Evolutionary conservation across 2,329 filamentous ascomycete genomes (phyloP).

Genomic region (Apiospora malaysiana): DNA sequence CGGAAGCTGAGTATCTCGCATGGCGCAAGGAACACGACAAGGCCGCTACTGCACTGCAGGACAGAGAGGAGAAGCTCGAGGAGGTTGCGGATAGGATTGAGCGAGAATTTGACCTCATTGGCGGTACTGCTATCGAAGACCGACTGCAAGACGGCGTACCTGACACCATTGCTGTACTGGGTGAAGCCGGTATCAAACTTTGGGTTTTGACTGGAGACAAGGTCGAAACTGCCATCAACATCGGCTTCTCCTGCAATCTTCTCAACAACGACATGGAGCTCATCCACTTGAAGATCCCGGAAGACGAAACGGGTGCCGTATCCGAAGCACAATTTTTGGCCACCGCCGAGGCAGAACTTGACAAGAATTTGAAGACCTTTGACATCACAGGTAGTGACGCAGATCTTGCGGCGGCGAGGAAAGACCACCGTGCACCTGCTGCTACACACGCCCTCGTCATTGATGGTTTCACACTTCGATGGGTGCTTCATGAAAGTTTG

Average conservation of each 20-base stretch:
- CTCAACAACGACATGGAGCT: constrained; percentile 98
- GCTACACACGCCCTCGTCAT: constrained; percentile 93
- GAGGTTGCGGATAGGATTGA: constrained; percentile 89
- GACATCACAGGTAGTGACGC: constrained; percentile 83
- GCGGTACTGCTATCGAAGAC: constrained; percentile 97
- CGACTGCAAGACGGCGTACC: constrained; percentile 95
- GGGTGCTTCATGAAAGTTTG: constrained; percentile 80
- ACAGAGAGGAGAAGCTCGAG: constrained; percentile 93
- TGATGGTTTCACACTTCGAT: constrained; percentile 90
- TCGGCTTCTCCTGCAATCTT: constrained; percentile 97
- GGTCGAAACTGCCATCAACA: constrained; percentile 99
- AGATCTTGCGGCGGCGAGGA: constrained; percentile 78
- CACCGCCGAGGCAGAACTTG: constrained; percentile 72
- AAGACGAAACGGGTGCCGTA: constrained; percentile 64
- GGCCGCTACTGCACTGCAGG: constrained; percentile 80
- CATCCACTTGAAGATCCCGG: constrained; percentile 84
- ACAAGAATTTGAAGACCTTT: constrained; percentile 75
- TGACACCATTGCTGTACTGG: constrained; percentile 90
- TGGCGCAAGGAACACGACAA: constrained; percentile 90
- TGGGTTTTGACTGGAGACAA: constrained; percentile 99
- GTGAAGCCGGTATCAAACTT: constrained; percentile 93
- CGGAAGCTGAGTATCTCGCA: constrained; percentile 79
- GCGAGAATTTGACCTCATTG: constrained; percentile 83
- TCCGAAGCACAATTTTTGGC: constrained; percentile 57
- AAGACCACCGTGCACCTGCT: constrained; percentile 84